Evolutionary conservation across 805 yeast species (phyloP), one percentile per base, ranked within the genome.

Genomic region (Sporopachydermia lactativora): DNA sequence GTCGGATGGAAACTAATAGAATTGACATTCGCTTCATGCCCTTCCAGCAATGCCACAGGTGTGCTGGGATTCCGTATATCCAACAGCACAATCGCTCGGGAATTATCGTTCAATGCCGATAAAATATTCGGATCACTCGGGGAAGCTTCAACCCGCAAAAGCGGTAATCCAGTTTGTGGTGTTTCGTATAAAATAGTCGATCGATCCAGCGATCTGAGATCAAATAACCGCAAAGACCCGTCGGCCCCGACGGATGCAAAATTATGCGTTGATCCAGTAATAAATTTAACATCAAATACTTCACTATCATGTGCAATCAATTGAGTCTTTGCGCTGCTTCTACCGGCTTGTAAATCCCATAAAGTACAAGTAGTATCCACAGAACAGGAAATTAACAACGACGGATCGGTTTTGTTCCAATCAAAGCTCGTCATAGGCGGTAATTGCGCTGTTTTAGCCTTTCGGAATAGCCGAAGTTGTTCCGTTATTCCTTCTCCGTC

Each of bases 341-440:
- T 60, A 16, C 77, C 71, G 35, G 75, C 70, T 17, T 66, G 59
- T 19, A 86, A 58, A 59, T 92, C 97, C 97, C 98, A 92, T 3
- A 86, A 76, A 1, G 97, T 88, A 60, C 98, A 92, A 1, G 98
- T 92, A 1, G 98, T 92, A 60, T 92, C 98, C 6, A 89, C 83
- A 15, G 92, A 78, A 46, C 89, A 74, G 1, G 96, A 84, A 31
- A 92, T 80, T 15, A 86, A 70, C 34, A 76, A 58, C 39, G 73
- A 73, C 2, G 83, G 72, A 50, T 83, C 88, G 1, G 68, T 64
- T 31, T 67, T 61, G 61, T 82, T 85, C 96, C 98, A 92, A 60
- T 92, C 96, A 51, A 92, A 84, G 2, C 94, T 77, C 0, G 97
- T 88, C 40, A 92, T 70, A 3, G 98, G 98, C 1, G 98, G 94